Evolutionary conservation across 1,284 basidiomycete species (phyloP).

Genomic region (Papiliotrema terrestris): DNA sequence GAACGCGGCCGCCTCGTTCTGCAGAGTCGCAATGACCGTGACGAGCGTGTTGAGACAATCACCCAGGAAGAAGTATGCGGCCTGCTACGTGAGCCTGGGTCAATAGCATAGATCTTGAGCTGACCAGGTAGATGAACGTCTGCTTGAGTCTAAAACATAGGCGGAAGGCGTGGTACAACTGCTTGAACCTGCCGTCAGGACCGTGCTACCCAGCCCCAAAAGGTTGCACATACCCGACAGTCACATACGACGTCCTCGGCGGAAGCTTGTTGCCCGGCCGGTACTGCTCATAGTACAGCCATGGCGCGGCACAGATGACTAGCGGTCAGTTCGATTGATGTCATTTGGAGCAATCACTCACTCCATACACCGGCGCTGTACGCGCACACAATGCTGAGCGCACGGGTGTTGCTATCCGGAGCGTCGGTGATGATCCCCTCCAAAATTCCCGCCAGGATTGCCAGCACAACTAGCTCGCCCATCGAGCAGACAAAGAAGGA

Average conservation of each 20-base stretch:
- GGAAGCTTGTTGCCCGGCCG: constrained; percentile 68
- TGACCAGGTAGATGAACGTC: constrained; percentile 46
- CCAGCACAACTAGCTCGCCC: constrained; percentile 68
- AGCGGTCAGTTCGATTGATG: constrained; percentile 25
- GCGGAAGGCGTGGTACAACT: constrained; percentile 63
- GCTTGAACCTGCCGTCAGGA: constrained; percentile 55
- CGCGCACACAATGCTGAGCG: constrained; percentile 67
- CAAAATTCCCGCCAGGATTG: constrained; percentile 72
- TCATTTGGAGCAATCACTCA: constrained; percentile 46
- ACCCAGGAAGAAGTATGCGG: constrained; percentile 73
- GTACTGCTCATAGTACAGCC: constrained; percentile 73
- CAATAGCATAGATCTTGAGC: constrained; percentile 6
- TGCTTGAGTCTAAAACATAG: constrained; percentile 70
- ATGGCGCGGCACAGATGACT: constrained; percentile 69
- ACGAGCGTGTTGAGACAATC: constrained; percentile 56
- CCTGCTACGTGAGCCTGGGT: constrained; percentile 14
- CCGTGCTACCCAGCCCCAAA: constrained; percentile 49
- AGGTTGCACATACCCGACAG: constrained; percentile 55
- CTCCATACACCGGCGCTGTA: constrained; percentile 72
- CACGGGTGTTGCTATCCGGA: constrained; percentile 77
- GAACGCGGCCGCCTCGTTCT: constrained; percentile 60
- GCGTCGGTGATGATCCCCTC: constrained; percentile 63
- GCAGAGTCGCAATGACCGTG: constrained; percentile 72
- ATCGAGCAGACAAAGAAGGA: constrained; percentile 69
- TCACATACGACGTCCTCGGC: constrained; percentile 61